Evolutionary conservation across 345 rosid species (phyloP).

Genomic region (thale cress (Arabidopsis thaliana)): TAIR10.1 NC_003076.8:1946001-1946500

Average conservation of each 20-base stretch:
- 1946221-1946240: constrained; percentile 69
- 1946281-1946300: neutral
- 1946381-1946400: neutral
- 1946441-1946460: constrained; percentile 97
- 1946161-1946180: constrained; percentile 95
- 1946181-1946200: constrained; percentile 90
- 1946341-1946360: constrained; percentile 89
- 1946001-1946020: constrained; percentile 97
- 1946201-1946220: constrained; percentile 91
- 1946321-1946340: constrained; percentile 95
- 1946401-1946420: neutral
- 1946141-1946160: constrained; percentile 84
- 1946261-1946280: neutral
- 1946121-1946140: constrained; percentile 87
- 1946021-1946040: constrained; percentile 88
- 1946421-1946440: constrained; percentile 22
- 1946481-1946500: constrained; percentile 89
- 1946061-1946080: constrained; percentile 92
- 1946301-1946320: constrained; percentile 75
- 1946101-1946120: constrained; percentile 95
- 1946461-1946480: constrained; percentile 91
- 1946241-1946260: neutral
- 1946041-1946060: constrained; percentile 96
- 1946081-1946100: constrained; percentile 87
- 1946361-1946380: constrained; percentile 62